Percentiles rank a stretch among this genome's conserved stretches.
These are phyloP conservation scores for Candida albicans DNA, from an alignment of 1,139 yeast species.

Conservation along the genomic window DNA sequence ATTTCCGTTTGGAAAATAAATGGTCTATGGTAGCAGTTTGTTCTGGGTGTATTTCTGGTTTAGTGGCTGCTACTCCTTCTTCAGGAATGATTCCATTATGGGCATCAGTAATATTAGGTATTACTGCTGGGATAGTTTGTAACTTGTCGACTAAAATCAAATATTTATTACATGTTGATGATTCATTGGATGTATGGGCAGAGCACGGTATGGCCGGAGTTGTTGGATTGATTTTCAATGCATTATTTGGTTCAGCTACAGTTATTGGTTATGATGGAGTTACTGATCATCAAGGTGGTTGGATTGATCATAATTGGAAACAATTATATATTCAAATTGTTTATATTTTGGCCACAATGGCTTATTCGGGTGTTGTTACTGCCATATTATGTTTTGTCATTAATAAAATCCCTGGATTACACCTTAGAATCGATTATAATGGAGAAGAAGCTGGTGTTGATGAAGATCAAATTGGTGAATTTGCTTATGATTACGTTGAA, in stretches of 20 bases:
- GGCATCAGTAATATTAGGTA: slow-evolving; percentile 86
- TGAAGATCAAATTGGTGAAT: slow-evolving; percentile 97
- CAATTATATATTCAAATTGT: slow-evolving; percentile 90
- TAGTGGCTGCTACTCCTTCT: slow-evolving; percentile 95
- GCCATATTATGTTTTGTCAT: slow-evolving; percentile 72
- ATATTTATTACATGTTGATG: slow-evolving; percentile 80
- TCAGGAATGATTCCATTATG: slow-evolving; percentile 90
- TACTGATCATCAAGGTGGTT: slow-evolving; percentile 85
- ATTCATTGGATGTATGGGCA: slow-evolving; percentile 91
- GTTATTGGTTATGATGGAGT: slow-evolving; percentile 88
- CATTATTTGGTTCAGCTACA: slow-evolving; percentile 80
- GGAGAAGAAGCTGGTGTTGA: slow-evolving; percentile 91
- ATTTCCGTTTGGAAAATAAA: slow-evolving; percentile 81
- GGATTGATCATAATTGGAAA: slow-evolving; percentile 87
- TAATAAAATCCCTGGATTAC: slow-evolving; percentile 78
- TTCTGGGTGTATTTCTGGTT: slow-evolving; percentile 92
- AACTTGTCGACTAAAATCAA: slow-evolving; percentile 89
- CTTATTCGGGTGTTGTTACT: slow-evolving; percentile 78
- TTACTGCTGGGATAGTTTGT: slow-evolving; percentile 79
- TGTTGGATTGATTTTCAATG: slow-evolving; percentile 84
- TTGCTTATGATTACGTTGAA: slow-evolving; percentile 97
- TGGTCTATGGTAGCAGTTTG: slow-evolving; percentile 96
- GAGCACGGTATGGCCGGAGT: slow-evolving; percentile 98
- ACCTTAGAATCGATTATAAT: slow-evolving; percentile 75
- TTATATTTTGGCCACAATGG: slow-evolving; percentile 71